These are phyloP conservation scores for Aphanomyces euteiches DNA, from an alignment of 352 stramenopile species.

Conservation along the genomic window DNA sequence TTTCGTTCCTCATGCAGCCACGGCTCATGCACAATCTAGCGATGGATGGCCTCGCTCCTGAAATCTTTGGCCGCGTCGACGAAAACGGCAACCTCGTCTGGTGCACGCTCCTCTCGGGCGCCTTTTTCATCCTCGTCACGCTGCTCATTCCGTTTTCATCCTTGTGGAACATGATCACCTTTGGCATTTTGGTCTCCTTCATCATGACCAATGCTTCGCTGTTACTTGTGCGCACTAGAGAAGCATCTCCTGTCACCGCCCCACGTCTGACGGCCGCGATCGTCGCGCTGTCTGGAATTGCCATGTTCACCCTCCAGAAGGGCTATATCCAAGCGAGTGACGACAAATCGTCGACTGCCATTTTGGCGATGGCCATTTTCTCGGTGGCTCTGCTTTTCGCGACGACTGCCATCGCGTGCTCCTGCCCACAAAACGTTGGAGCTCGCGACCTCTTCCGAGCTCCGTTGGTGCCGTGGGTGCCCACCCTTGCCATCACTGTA, in stretches of 20 bases:
- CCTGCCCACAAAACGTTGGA: conserved; percentile 54
- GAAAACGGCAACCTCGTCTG: conserved; percentile 75
- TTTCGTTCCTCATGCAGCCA: conserved; percentile 91
- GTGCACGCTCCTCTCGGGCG: conserved; percentile 64
- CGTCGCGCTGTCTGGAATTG: conserved; percentile 40
- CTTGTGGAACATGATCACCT: conserved; percentile 86
- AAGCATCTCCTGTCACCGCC: conserved; percentile 46
- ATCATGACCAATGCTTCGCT: conserved; percentile 78
- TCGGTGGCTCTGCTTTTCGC: background rate
- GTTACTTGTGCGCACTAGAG: conserved; percentile 64
- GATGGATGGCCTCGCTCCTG: conserved; percentile 89
- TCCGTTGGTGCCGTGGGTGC: conserved; percentile 69
- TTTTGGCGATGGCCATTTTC: conserved; percentile 25
- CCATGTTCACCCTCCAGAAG: conserved; percentile 66
- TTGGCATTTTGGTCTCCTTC: conserved; percentile 87
- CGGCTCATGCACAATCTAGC: conserved; percentile 90
- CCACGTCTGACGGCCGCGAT: conserved; percentile 42
- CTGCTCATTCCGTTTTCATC: conserved; percentile 70
- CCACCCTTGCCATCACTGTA: conserved; percentile 49
- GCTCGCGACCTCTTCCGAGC: conserved; percentile 48
- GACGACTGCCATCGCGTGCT: conserved; percentile 27
- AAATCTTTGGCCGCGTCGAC: conserved; percentile 86
- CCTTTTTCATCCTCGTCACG: conserved; percentile 61
- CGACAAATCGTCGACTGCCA: conserved; percentile 35
- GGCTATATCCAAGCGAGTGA: conserved; percentile 43